Base-by-base conservation (phyloP, 2,329 filamentous ascomycete genomes). In the Byssochlamys sp. region DNA sequence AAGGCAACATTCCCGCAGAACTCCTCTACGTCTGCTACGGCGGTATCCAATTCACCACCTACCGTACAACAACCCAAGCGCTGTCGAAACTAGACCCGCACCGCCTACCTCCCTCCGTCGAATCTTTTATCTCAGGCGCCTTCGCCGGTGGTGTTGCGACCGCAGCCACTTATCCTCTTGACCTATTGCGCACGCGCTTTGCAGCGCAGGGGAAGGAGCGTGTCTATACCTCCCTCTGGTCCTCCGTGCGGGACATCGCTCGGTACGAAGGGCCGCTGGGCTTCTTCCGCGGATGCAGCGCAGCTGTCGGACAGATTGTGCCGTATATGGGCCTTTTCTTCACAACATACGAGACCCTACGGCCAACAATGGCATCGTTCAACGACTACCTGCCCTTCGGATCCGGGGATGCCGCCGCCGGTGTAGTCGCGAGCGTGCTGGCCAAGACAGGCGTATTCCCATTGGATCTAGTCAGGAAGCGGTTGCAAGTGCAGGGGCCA, bases 321-420 rank as follows among this genome's bases (percentile, higher is more conserved):
- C 94, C 94, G 1, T 95, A 92, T 71, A 99, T 99, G 94, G 94
- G 94, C 12, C 80, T 96, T 2, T 97, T 99, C 77, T 99, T 99
- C 74, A 83, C 89, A 33, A 82, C 85, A 48, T 99, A 97, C 75
- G 94, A 99, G 73, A 79, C 81, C 9, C 76, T 95, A 54, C 80
- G 89, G 4, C 70, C 83, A 5, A 82, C 81, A 0, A 72, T 92
- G 52, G 53, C 64, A 2, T 53, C 59, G 11, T 55, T 64, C 52
- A 61, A 66, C 7, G 71, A 81, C 9, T 70, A 81, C 9, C 70
- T 89, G 63, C 86, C 86, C 0, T 86, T 87, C 71, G 89, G 91
- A 24, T 86, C 86, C 14, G 88, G 88, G 1, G 91, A 97, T 72
- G 94, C 92, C 0, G 81, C 86, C 0, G 89, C 92, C 0, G 94